Evolutionary conservation across 805 yeast species (phyloP).

Genomic region (Metschnikowia dekortorum): DNA sequence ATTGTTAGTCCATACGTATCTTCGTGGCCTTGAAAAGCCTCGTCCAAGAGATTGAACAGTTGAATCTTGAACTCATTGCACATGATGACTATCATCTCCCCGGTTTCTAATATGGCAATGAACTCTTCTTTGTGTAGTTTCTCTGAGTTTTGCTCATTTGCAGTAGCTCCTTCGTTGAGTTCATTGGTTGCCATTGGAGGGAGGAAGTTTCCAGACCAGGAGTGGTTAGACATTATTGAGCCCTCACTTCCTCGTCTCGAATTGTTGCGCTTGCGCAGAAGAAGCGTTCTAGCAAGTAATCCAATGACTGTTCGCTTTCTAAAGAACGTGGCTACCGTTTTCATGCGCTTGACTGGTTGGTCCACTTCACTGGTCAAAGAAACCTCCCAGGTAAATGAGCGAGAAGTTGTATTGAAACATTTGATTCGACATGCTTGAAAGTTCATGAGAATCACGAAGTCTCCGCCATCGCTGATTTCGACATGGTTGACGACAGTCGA

Average conservation of each 20-base stretch:
- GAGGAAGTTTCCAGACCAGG: slow-evolving; percentile 33
- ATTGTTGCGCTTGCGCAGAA: slow-evolving; percentile 18
- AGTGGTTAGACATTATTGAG: slow-evolving; percentile 20
- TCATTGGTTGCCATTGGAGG: slow-evolving; percentile 17
- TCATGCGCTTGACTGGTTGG: slow-evolving; percentile 19
- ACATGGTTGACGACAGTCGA: slow-evolving; percentile 40
- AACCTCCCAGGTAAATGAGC: slow-evolving; percentile 56
- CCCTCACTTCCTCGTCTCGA: slow-evolving; percentile 33
- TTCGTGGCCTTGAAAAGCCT: slow-evolving; percentile 15
- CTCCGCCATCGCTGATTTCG: slow-evolving; percentile 56
- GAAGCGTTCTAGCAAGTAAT: slow-evolving; percentile 32
- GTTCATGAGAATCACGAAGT: slow-evolving; percentile 52
- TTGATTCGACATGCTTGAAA: slow-evolving; percentile 47
- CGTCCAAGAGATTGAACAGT: slow-evolving; percentile 22
- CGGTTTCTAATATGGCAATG: slow-evolving; percentile 48
- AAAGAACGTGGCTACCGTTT: slow-evolving; percentile 56
- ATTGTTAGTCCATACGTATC: slow-evolving; percentile 24
- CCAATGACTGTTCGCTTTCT: slow-evolving; percentile 52
- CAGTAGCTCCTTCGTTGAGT: neutral
- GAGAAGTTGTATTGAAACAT: slow-evolving; percentile 55
- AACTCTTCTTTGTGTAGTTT: slow-evolving; percentile 41
- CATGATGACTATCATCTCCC: slow-evolving; percentile 45
- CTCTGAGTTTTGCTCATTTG: slow-evolving; percentile 5
- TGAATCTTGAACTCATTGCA: slow-evolving; percentile 45
- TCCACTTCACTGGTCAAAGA: slow-evolving; percentile 33